Conservation (phyloP, 2,329 filamentous ascomycete species). For the Sclerotinia subarctica region DNA sequence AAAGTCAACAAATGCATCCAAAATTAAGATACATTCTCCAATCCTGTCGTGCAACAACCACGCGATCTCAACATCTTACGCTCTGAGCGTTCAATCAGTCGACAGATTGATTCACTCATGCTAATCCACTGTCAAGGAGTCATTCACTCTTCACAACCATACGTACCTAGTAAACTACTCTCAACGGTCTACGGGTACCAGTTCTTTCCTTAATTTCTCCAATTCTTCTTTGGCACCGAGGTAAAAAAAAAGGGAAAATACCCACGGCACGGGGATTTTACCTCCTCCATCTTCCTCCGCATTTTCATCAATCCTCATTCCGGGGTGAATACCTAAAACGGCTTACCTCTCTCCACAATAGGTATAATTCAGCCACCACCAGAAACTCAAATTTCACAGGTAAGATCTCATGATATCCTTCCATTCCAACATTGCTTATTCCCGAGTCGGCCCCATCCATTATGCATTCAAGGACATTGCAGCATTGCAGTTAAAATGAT, state of each 20-base stretch:
- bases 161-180: too few relatives aligned
- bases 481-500: background rate
- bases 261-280: constrained; percentile 10
- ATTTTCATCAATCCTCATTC: constrained; percentile 24
- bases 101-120: too few relatives aligned
- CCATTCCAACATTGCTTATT: background rate
- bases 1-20: background rate
- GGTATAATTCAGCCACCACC: background rate
- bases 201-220: too few relatives aligned
- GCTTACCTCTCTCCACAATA: background rate
- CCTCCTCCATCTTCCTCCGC: constrained; percentile 25
- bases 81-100: too few relatives aligned
- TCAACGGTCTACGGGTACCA: too few relatives aligned
- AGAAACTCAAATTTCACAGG: background rate
- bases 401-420: background rate
- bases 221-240: background rate
- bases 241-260: background rate
- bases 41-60: constrained; percentile 1
- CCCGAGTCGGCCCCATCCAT: background rate
- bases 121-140: background rate
- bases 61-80: background rate
- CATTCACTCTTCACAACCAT: background rate
- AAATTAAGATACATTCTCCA: background rate
- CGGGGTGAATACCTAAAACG: constrained; percentile 24
- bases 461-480: background rate